Base-by-base conservation (phyloP, 768 basidiomycete species). In the Saitozyma sp. region DNA sequence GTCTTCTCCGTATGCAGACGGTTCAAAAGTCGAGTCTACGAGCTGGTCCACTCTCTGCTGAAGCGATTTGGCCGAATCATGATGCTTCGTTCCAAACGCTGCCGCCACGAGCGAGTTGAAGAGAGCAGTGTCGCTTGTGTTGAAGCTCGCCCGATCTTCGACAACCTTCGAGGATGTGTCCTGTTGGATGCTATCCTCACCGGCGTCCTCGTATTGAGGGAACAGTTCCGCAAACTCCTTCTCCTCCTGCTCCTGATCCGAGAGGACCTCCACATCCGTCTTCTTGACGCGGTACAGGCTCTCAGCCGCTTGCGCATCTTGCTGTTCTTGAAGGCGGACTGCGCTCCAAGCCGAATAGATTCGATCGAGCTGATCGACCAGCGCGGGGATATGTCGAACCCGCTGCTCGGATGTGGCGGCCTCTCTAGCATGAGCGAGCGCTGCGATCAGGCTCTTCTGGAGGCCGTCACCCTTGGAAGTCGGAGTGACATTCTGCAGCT, bases 141-240 rank as follows among this genome's bases (percentile, higher is more conserved):
- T 10, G 62, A 68, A 71, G 4, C 61, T 41, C 39, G 50, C 54
- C 41, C 17, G 17, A 16, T 50, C 41, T n/a, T 57, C 60, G 7
- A 57, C 54, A 7, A 14, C 52, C 38, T 37, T 40, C 8, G 17
- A 20, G 4, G 57, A 46, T 14, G n/a, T 50, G 29, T 37, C 17
- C 29, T 37, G 9, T 8, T 49, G 20, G 5, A 29, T 29, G 29
- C 29, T 29, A 29, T 43, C 54, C 29, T 69, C 75, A 41, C 73
- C 63, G 2, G 68, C 64, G 13, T 70, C 64, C 10, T 86, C 86
- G 52, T 72, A 79, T 53, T 66, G 54, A 11, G 96, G 96, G 79
- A 99, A 99, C 38, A 98, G 77, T 6, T 85, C 80, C 50, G 87
- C 80, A 71, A 98, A 91, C 68, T 98, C 96, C 64, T 83, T 83